Evolutionary conservation across 1,139 yeast species (phyloP), one percentile per base, ranked within the genome.

Genomic region (Diutina ranongensis): DNA sequence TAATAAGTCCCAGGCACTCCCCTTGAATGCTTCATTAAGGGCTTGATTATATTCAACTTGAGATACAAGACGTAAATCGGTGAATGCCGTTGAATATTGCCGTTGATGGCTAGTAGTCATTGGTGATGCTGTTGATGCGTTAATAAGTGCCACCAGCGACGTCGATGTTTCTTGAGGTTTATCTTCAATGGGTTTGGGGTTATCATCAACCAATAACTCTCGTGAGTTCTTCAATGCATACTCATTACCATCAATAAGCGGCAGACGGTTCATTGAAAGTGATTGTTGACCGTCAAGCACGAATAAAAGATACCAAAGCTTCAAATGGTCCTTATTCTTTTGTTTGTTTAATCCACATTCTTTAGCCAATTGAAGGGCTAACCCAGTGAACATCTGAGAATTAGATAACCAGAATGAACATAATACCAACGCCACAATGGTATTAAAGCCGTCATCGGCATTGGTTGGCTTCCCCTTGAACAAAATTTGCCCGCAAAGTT

Each of bases 11-110:
- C 83, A 78, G 0, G 82, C 83, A 48, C 75, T 68, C 1, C 81
- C 82, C 41, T 62, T 67, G 51, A 81, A 78, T 0, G 80, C 80
- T 46, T 72, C 76, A 50, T 68, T 71, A 34, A 80, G 64, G 0
- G 87, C 87, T 56, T 77, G 83, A 54, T 80, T 80, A 54, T 80
- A 80, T 55, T 81, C 87, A 4, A 81, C 82, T 57, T 80, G 86
- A 1, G 86, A 79, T 5, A 80, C 80, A n/a, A 81, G 61, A 47
- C 83, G 64, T 60, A 80, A 63, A 56, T 81, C 82, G 0, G 80
- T 66, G 48, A 72, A 63, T 16, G 51, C 46, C 3, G 40, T 16
- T 1, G 18, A 10, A 13, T 20, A 20, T 15, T n/a, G n/a, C n/a
- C n/a, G n/a, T n/a, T n/a, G n/a, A n/a, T 15, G 28, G 13, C 22